Conservation (phyloP, 768 basidiomycete species). For the Tylopilus felleus region DNA sequence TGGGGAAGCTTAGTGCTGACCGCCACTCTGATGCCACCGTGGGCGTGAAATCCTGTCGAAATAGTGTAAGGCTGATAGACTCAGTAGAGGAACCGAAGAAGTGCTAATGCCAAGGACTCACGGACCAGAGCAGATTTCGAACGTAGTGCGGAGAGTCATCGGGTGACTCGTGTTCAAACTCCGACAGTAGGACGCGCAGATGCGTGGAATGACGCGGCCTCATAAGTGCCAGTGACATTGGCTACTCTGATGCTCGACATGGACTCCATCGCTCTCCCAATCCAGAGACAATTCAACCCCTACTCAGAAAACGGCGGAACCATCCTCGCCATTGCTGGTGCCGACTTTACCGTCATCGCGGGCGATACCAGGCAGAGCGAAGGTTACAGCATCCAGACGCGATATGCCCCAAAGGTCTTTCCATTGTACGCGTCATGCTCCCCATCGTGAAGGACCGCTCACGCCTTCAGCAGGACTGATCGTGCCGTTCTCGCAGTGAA, state of each 20-base stretch:
- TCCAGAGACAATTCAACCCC: conserved; percentile 74
- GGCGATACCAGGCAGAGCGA: conserved; percentile 96
- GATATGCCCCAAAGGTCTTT: conserved; percentile 96
- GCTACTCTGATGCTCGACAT: not conserved
- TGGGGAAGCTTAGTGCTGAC: too few species aligned
- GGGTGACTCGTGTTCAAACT: not conserved
- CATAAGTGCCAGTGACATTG: not conserved
- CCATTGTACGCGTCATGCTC: conserved; percentile 60
- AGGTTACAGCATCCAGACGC: conserved; percentile 97
- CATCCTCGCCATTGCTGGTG: conserved; percentile 92
- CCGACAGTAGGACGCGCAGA: not conserved
- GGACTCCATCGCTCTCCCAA: conserved; percentile 31
- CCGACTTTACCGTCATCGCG: conserved; percentile 91
- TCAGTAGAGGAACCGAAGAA: too few species aligned
- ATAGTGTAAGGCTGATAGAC: too few species aligned
- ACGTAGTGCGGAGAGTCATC: too few species aligned
- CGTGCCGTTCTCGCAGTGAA: conserved; percentile 93
- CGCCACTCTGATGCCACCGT: too few species aligned
- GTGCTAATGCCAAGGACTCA: too few species aligned
- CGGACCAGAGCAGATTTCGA: too few species aligned
- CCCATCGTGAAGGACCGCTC: not conserved
- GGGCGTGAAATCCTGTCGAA: too few species aligned
- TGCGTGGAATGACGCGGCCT: conserved; percentile 17
- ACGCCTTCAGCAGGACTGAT: conserved; percentile 61
- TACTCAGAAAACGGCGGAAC: conserved; percentile 95